These are phyloP conservation scores for Emmonsia crescens DNA, from an alignment of 2,329 filamentous ascomycete species.

Conservation along the genomic window DNA sequence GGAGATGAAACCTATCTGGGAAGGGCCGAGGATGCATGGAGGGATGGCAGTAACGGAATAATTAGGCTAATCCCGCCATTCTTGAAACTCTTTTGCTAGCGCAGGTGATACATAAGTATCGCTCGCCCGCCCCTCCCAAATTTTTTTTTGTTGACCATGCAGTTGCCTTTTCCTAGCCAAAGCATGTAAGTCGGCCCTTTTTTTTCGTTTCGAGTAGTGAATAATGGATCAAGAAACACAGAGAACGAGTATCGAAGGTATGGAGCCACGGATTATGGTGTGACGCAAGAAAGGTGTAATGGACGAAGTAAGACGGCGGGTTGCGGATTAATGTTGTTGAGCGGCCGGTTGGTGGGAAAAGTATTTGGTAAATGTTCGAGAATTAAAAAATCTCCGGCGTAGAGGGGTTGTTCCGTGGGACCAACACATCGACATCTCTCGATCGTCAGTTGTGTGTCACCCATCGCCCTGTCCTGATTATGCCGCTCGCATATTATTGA, in stretches of 20 bases:
- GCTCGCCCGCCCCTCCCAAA: neutral
- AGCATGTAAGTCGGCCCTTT: neutral
- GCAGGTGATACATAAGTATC: neutral
- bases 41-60: neutral
- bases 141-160: neutral
- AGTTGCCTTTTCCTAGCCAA: neutral
- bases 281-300: neutral
- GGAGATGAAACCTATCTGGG: neutral
- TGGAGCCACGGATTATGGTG: neutral
- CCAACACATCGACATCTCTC: neutral
- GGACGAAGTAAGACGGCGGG: neutral
- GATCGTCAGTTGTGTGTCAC: neutral
- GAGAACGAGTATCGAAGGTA: neutral
- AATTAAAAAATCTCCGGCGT: neutral
- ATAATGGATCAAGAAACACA: neutral
- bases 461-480: conserved; percentile 16
- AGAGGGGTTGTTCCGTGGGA: too few relatives aligned
- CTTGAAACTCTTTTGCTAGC: neutral
- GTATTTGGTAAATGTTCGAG: neutral
- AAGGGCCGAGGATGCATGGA: neutral
- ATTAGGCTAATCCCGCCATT: neutral
- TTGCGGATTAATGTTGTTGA: neutral
- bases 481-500: conserved; percentile 41
- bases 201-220: neutral
- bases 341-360: neutral